A percentile compares a stretch with the other conserved stretches of the same genome.
These are phyloP conservation scores for Lathyrus aphaca DNA, from an alignment of 306 rosid species.

Conservation along the genomic window DNA sequence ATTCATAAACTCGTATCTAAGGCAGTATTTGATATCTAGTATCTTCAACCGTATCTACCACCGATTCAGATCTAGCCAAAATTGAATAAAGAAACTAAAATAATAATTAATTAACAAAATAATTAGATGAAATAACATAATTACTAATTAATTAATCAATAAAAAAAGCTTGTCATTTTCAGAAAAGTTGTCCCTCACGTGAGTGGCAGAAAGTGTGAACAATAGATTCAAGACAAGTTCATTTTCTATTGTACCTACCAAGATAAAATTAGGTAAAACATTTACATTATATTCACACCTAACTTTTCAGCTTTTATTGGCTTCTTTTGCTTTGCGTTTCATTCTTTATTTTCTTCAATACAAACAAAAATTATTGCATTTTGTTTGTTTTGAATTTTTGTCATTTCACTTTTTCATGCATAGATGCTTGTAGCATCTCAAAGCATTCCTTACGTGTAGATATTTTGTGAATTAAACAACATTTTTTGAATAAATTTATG, in stretches of 20 bases:
- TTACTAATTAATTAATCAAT: not conserved
- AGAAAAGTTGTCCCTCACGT: slow-evolving; percentile 45
- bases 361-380: slow-evolving; percentile 13
- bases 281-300: not conserved
- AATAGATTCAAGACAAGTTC: slow-evolving; percentile 40
- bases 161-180: slow-evolving; percentile 1
- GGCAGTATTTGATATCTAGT: not conserved
- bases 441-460: not conserved
- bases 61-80: not conserved
- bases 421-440: slow-evolving; percentile 10
- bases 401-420: not conserved
- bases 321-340: not conserved
- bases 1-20: not conserved
- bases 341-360: not conserved
- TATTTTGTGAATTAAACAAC: not conserved
- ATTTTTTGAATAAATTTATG: too few species aligned
- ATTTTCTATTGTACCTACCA: slow-evolving; percentile 15
- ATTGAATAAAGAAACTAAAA: not conserved
- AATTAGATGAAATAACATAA: not conserved
- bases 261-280: not conserved
- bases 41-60: not conserved
- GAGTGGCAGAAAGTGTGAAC: slow-evolving; percentile 36
- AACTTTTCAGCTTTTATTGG: not conserved
- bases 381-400: slow-evolving; percentile 3
- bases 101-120: not conserved